A percentile compares a stretch with the other conserved stretches of the same genome.
phyloP scores from a whole-genome alignment of 371 early-diverging fungal species.

The Hamiltosporidium tvaerminnensis region DNA sequence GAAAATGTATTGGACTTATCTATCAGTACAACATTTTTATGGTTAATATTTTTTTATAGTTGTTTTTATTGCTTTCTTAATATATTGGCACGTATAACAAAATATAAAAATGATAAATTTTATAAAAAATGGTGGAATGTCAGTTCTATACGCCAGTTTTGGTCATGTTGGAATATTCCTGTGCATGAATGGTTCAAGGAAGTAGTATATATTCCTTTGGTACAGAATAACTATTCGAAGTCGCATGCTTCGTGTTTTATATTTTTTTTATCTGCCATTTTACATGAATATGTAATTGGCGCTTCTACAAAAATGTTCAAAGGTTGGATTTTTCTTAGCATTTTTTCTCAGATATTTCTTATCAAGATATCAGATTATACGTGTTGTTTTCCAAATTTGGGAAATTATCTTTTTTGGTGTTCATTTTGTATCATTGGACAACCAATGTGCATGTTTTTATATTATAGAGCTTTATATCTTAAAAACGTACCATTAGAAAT shows the following conservation, averaged over 20 bases:
- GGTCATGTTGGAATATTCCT: conserved; percentile 49
- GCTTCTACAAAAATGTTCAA: conserved; percentile 19
- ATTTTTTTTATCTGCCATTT: conserved; percentile 43
- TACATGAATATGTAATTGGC: conserved; percentile 49
- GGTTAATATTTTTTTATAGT: conserved; percentile 28
- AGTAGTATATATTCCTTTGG: conserved; percentile 36
- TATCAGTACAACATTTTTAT: conserved; percentile 31
- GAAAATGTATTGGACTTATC: conserved; percentile 29
- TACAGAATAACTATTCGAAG: conserved; percentile 17
- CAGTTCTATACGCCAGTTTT: conserved; percentile 35
- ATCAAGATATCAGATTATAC: conserved; percentile 25
- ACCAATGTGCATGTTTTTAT: conserved; percentile 8
- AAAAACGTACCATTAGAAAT: no score
- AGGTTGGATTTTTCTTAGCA: conserved; percentile 38
- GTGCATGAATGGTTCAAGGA: conserved; percentile 48
- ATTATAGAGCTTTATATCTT: not conserved
- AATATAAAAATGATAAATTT: conserved; percentile 34
- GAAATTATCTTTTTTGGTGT: conserved; percentile 39
- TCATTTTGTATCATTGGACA: conserved; percentile 40
- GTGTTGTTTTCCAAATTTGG: conserved; percentile 7
- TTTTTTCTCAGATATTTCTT: conserved; percentile 44
- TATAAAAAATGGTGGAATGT: conserved; percentile 52
- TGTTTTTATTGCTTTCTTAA: conserved; percentile 28
- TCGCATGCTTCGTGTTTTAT: conserved; percentile 8
- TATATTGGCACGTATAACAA: conserved; percentile 38